A percentile compares a stretch with the other conserved stretches of the same genome.
These are phyloP conservation scores for Trametes polyzona DNA, from an alignment of 1,284 basidiomycete species.

Conservation along the genomic window DNA sequence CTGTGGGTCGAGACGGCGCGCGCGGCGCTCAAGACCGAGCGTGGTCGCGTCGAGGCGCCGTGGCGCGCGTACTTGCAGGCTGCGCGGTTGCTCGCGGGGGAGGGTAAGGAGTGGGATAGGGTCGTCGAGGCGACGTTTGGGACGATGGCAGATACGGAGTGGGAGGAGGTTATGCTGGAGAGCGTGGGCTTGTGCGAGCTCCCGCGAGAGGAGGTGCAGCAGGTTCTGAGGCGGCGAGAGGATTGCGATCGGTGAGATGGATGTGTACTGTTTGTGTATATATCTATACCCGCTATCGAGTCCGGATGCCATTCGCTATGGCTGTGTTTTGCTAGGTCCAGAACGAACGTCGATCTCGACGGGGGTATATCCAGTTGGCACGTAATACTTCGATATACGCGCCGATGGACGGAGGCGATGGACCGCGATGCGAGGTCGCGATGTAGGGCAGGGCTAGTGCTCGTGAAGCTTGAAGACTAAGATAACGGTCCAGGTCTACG, in stretches of 20 bases:
- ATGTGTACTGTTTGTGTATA: not conserved
- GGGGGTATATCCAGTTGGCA: too few relatives aligned
- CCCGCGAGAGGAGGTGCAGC: constrained; percentile 54
- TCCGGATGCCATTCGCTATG: too few relatives aligned
- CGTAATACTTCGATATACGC: too few relatives aligned
- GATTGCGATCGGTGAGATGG: constrained; percentile 37
- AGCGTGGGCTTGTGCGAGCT: constrained; percentile 54
- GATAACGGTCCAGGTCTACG: too few relatives aligned
- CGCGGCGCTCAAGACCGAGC: constrained; percentile 48
- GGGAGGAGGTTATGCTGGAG: constrained; percentile 46
- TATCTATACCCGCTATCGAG: too few relatives aligned
- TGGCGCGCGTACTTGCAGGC: constrained; percentile 76
- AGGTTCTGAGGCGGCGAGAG: constrained; percentile 51
- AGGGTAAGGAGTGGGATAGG: constrained; percentile 52
- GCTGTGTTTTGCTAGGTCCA: too few relatives aligned
- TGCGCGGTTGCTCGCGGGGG: constrained; percentile 63
- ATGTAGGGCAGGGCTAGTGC: too few relatives aligned
- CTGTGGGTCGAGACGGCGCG: constrained; percentile 81
- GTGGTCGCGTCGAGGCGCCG: constrained; percentile 51
- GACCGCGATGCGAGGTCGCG: too few relatives aligned
- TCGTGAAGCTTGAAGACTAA: too few relatives aligned
- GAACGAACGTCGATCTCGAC: too few relatives aligned
- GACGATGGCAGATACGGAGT: constrained; percentile 40
- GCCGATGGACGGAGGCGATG: too few relatives aligned
- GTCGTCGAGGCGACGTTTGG: constrained; percentile 52